A percentile compares a stretch with the other conserved stretches of the same genome.
Evolutionary conservation across 1,284 basidiomycete genomes (phyloP).

Genomic region (Amylostereum areolatum): DNA sequence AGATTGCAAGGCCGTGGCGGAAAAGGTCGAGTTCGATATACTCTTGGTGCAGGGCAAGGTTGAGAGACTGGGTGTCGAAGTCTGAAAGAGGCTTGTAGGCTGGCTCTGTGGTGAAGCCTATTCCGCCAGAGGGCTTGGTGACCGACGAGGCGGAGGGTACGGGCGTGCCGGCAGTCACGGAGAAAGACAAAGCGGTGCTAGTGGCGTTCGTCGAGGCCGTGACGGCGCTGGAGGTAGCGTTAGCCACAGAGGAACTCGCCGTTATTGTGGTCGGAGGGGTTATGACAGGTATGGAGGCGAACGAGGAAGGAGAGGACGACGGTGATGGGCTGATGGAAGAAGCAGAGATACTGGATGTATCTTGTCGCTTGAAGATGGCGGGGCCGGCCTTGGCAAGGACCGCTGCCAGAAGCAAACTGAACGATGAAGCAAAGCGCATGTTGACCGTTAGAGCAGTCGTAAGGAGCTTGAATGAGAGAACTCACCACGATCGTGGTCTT

Average conservation of each 20-base stretch:
- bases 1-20: conserved; percentile 50
- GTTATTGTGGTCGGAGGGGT: no score
- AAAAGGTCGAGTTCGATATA: conserved; percentile 61
- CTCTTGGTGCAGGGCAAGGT: conserved; percentile 57
- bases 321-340: neutral
- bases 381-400: neutral
- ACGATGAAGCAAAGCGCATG: no score
- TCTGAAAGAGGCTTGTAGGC: conserved; percentile 44
- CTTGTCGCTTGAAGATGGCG: neutral
- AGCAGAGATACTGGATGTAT: no score
- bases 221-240: conserved; percentile 1
- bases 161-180: conserved; percentile 12
- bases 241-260: no score
- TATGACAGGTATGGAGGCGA: neutral
- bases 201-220: neutral
- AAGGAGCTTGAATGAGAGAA: no score
- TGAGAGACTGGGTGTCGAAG: conserved; percentile 61
- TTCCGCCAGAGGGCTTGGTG: conserved; percentile 22
- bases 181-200: conserved; percentile 1
- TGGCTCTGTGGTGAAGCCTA: conserved; percentile 38
- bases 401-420: neutral
- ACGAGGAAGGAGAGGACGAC: neutral
- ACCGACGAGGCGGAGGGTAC: conserved; percentile 19
- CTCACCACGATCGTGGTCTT: no score
- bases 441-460: no score